Base-by-base conservation (phyloP, 2,329 filamentous ascomycete species). In the Alternaria atra region DNA sequence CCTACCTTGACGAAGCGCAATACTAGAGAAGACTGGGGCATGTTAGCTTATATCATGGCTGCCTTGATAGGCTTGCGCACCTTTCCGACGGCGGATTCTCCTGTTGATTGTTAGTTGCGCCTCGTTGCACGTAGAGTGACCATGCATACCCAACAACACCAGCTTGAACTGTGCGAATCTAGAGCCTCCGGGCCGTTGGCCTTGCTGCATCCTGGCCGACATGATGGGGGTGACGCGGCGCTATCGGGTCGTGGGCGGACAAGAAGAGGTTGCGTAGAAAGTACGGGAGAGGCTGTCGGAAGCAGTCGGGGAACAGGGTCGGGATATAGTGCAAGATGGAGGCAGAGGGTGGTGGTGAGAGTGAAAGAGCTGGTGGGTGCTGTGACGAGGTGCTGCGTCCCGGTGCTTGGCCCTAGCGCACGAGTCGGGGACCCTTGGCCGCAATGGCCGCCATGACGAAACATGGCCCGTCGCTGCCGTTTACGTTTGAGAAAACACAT, bases 141-240 rank as follows among this genome's bases (percentile, higher is more conserved):
- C 5, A 35, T 10, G 15, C 90, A 71, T 87, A 98, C 95, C 95
- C 68, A 99, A 87, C 77, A 99, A 86, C 69, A 99, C 95, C 74
- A 99, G 88, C 87, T 99, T 99, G 85, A 99, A 99, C 86, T 99
- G 95, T 75, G 95, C 94, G 82, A 99, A 98, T 77, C 94, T 90
- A 82, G 91, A 77, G 67, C 76, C 87, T 75, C 86, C 86, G 63
- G 87, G 85, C 68, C 88, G 84, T 75, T 84, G 85, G 77, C 85
- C 85, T 88, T 89, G 90, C 88, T 86, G 89, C 83, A 89, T 89
- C 89, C 93, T 89, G 80, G 91, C 87, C 82, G 94, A 91, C 94
- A 98, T 98, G 80, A 47, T 74, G 63, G 69, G 61, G 61, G 60
- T 67, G 72, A 68, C 62, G 67, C 67, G 68, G 70, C 64, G 67